These are phyloP conservation scores for Fusarium torulosum DNA, from an alignment of 2,329 filamentous ascomycete species.

Conservation along the genomic window DNA sequence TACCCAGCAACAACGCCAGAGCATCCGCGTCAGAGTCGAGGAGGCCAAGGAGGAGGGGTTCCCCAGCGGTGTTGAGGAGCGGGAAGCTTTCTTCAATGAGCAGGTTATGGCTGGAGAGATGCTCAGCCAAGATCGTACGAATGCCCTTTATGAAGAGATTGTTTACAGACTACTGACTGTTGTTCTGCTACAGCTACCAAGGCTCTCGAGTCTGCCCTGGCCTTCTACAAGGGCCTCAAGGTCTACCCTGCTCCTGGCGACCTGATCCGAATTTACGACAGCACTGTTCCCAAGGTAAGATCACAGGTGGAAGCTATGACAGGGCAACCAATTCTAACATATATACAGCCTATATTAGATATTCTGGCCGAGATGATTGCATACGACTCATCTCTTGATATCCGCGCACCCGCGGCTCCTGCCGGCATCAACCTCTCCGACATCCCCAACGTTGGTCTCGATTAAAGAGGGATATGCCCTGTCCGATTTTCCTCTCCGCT, in stretches of 20 bases:
- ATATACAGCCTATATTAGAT: conserved; percentile 84
- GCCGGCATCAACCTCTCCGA: conserved; percentile 60
- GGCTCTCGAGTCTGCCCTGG: conserved; percentile 85
- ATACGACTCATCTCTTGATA: conserved; percentile 80
- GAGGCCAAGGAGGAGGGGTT: conserved; percentile 92
- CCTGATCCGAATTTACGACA: conserved; percentile 96
- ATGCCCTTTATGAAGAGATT: conserved; percentile 1
- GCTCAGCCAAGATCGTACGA: conserved; percentile 83
- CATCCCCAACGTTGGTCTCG: conserved; percentile 66
- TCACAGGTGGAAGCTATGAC: not conserved
- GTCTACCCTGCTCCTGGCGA: conserved; percentile 95
- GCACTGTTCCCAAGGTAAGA: conserved; percentile 92
- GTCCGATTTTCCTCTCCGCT: conserved; percentile 36
- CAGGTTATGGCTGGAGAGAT: conserved; percentile 91
- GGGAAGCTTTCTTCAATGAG: conserved; percentile 96
- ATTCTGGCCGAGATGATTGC: conserved; percentile 98
- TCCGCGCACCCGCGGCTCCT: conserved; percentile 59
- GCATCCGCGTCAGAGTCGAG: conserved; percentile 81
- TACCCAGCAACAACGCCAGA: conserved; percentile 75
- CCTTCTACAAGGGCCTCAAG: conserved; percentile 98
- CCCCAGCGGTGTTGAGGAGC: conserved; percentile 89
- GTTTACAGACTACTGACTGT: conserved; percentile 29
- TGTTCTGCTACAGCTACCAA: conserved; percentile 66
- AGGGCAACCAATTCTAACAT: conserved; percentile 34
- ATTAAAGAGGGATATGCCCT: conserved; percentile 56